A percentile compares a stretch with the other conserved stretches of the same genome.
Evolutionary conservation across 2,329 filamentous ascomycete species (phyloP).

Genomic region (Teratosphaeria epicoccoides): DNA sequence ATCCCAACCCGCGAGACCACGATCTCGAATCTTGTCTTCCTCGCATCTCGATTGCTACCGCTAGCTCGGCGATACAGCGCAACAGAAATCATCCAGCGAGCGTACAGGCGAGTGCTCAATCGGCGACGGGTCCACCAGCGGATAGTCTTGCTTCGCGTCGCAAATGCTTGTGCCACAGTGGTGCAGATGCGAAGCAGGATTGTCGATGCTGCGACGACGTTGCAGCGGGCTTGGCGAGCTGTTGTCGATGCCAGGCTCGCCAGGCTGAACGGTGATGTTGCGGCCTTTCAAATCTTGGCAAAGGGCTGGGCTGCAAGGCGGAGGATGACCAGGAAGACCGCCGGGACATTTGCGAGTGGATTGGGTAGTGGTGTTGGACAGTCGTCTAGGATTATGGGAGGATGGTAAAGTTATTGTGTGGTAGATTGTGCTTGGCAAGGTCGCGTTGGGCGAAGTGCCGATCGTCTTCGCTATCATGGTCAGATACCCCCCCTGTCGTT

Average conservation of each 20-base stretch:
- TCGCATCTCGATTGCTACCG: constrained; percentile 48
- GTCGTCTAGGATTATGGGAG: constrained; percentile 17
- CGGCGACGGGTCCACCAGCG: constrained; percentile 15
- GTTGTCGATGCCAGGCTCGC: constrained; percentile 28
- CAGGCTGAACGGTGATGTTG: constrained; percentile 28
- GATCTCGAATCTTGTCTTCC: constrained; percentile 46
- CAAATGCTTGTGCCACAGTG: constrained; percentile 37
- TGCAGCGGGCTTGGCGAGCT: constrained; percentile 36
- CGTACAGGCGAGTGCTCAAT: constrained; percentile 33
- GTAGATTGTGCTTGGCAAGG: no score
- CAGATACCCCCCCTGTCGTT: not conserved
- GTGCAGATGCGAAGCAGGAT: constrained; percentile 36
- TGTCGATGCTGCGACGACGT: constrained; percentile 29
- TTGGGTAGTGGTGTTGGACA: constrained; percentile 20
- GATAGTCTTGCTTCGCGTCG: constrained; percentile 32
- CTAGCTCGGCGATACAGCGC: constrained; percentile 41
- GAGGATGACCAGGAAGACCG: not conserved
- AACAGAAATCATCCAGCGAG: constrained; percentile 42
- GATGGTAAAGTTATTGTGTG: constrained; percentile 1
- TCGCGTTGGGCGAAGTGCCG: not conserved
- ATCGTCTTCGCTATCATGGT: not conserved
- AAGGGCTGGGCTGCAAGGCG: constrained; percentile 32
- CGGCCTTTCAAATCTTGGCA: constrained; percentile 33
- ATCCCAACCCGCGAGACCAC: constrained; percentile 47
- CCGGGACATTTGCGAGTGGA: constrained; percentile 14